These are phyloP conservation scores for Daldinia childiae DNA, from an alignment of 495 filamentous ascomycete species.

Conservation along the genomic window DNA sequence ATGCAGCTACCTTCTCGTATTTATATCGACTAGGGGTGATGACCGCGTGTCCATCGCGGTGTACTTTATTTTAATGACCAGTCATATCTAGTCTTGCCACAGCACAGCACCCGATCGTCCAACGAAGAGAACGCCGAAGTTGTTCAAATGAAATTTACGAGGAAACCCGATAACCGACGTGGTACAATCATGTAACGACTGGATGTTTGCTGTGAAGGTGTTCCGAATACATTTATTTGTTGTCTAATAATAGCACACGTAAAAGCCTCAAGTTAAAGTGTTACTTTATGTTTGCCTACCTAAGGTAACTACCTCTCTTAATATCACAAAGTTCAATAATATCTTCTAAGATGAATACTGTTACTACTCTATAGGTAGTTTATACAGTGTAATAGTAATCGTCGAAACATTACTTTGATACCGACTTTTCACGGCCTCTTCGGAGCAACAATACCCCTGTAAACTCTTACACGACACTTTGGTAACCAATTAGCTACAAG, in stretches of 20 bases:
- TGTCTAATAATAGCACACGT: background rate
- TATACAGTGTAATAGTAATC: background rate
- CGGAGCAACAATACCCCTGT: background rate
- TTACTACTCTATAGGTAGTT: background rate
- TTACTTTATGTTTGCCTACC: no score
- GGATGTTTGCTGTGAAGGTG: background rate
- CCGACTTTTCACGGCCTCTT: background rate
- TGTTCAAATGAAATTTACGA: constrained; percentile 5
- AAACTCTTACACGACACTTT: background rate
- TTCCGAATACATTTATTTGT: background rate
- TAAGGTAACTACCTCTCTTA: no score
- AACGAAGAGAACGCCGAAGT: constrained; percentile 1
- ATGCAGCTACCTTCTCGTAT: constrained; percentile 22
- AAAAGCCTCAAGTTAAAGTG: background rate
- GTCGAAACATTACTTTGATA: background rate
- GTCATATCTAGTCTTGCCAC: constrained; percentile 10
- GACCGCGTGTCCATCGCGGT: constrained; percentile 15
- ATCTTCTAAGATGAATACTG: background rate
- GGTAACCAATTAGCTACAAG: background rate
- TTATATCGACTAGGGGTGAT: background rate
- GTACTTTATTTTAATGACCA: constrained; percentile 15
- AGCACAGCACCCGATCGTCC: background rate
- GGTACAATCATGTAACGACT: background rate
- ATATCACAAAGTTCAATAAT: background rate
- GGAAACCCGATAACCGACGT: background rate